Evolutionary conservation across 2,329 filamentous ascomycete species (phyloP).

Genomic region (Penicillium janthinellum): DNA sequence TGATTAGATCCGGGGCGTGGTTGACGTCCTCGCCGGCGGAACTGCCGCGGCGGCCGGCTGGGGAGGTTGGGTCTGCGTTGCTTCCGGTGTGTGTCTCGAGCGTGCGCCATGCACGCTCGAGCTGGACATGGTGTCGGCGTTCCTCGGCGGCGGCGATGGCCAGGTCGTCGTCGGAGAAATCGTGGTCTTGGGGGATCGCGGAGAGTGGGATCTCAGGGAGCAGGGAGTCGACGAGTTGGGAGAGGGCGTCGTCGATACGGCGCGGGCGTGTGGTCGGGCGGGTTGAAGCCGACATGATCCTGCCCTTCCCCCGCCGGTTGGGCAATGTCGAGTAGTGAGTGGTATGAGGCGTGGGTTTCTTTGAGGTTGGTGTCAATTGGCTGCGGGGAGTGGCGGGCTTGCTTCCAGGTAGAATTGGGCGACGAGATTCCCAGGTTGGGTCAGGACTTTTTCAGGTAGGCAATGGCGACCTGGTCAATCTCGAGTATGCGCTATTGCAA

Average conservation of each 20-base stretch:
- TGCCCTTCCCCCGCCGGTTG: conserved; percentile 14
- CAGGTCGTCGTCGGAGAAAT: conserved; percentile 38
- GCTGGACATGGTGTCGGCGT: conserved; percentile 35
- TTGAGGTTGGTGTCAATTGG: neutral
- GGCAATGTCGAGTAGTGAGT: conserved; percentile 1
- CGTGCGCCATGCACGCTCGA: conserved; percentile 44
- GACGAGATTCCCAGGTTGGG: neutral
- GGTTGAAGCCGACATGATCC: conserved; percentile 33
- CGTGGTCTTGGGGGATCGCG: conserved; percentile 30
- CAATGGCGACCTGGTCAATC: too few relatives aligned
- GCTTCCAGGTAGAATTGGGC: conserved; percentile 1
- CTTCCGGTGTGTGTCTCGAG: conserved; percentile 35
- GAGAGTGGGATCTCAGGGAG: conserved; percentile 39
- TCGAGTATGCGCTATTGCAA: neutral
- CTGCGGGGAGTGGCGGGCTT: neutral
- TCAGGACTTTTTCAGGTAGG: neutral
- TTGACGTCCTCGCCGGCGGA: conserved; percentile 63
- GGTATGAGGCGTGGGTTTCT: conserved; percentile 1
- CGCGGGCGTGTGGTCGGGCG: conserved; percentile 40
- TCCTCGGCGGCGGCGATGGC: conserved; percentile 41
- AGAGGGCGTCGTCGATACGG: conserved; percentile 48
- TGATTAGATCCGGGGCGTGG: conserved; percentile 90
- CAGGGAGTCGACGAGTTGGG: conserved; percentile 47
- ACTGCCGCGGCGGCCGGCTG: conserved; percentile 34
- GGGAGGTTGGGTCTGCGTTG: conserved; percentile 30